phyloP scores from a whole-genome alignment of 805 yeast species.

The Saitoella complicata region DNA sequence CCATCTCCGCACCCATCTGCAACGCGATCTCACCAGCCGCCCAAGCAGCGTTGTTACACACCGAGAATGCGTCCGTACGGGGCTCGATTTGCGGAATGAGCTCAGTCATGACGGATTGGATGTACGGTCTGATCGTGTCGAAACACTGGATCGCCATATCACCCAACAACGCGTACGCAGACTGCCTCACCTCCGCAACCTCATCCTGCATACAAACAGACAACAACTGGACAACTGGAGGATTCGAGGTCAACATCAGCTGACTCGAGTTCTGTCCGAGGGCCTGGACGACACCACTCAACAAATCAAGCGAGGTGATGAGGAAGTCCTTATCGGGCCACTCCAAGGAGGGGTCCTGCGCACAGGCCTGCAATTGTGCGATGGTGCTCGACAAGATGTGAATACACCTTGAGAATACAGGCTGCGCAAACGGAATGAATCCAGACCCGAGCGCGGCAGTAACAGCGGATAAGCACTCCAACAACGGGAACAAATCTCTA shows the following conservation, averaged over 20 bases:
- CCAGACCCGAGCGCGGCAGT: conserved; percentile 73
- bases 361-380: conserved; percentile 45
- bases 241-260: conserved; percentile 8
- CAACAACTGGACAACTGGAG: conserved; percentile 41
- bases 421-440: conserved; percentile 78
- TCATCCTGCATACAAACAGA: conserved; percentile 58
- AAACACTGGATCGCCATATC: conserved; percentile 59
- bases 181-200: conserved; percentile 78
- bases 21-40: conserved; percentile 74
- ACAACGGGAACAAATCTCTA: conserved; percentile 72
- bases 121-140: conserved; percentile 23
- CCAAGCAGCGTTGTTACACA: conserved; percentile 86
- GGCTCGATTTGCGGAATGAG: conserved; percentile 41
- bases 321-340: conserved; percentile 81
- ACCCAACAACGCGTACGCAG: conserved; percentile 78
- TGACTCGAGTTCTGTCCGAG: conserved; percentile 32
- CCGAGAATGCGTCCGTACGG: conserved; percentile 46
- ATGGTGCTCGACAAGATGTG: conserved; percentile 54
- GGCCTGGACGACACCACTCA: conserved; percentile 90
- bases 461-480: conserved; percentile 83
- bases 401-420: conserved; percentile 66
- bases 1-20: conserved; percentile 32
- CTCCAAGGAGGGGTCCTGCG: conserved; percentile 38
- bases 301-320: conserved; percentile 73
- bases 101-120: conserved; percentile 23